A percentile compares a stretch with the other conserved stretches of the same genome.
These are phyloP conservation scores for Davidsoniella neocaledoniae DNA, from an alignment of 2,329 filamentous ascomycete species.

Conservation along the genomic window DNA sequence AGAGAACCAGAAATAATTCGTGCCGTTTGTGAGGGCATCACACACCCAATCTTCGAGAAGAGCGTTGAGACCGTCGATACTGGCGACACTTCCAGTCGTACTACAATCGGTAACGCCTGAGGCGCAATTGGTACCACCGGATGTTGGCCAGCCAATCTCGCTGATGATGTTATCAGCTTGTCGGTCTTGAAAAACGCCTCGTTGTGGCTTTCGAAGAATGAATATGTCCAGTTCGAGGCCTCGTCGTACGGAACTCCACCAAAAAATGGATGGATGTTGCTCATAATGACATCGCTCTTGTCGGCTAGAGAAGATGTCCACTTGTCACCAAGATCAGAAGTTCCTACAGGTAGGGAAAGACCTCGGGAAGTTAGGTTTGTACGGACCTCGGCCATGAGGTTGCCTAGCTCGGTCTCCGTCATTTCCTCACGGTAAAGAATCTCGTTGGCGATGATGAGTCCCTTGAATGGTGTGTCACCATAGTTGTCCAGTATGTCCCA, in stretches of 20 bases:
- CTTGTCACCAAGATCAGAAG: conserved; percentile 75
- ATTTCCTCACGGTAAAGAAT: conserved; percentile 64
- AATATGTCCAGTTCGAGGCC: conserved; percentile 65
- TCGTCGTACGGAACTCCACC: conserved; percentile 52
- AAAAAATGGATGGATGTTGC: conserved; percentile 95
- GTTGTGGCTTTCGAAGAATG: conserved; percentile 63
- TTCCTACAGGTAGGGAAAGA: conserved; percentile 62
- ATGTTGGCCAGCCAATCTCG: conserved; percentile 81
- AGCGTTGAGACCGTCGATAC: conserved; percentile 64
- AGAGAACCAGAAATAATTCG: conserved; percentile 94
- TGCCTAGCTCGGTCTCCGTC: conserved; percentile 44
- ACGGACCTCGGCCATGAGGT: conserved; percentile 50
- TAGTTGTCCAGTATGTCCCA: conserved; percentile 64
- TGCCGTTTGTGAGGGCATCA: conserved; percentile 59
- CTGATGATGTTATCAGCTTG: conserved; percentile 59
- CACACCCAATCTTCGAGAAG: conserved; percentile 82
- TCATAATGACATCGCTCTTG: conserved; percentile 77
- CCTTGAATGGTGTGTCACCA: conserved; percentile 52
- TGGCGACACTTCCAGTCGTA: conserved; percentile 53
- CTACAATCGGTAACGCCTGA: conserved; percentile 32
- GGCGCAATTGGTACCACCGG: conserved; percentile 59
- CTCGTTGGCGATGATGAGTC: conserved; percentile 69
- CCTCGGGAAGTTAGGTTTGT: conserved; percentile 51
- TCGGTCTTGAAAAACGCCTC: conserved; percentile 46
- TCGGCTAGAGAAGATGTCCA: conserved; percentile 57